Evolutionary conservation across 2,329 filamentous ascomycete species (phyloP), one percentile per base, ranked within the genome.

Genomic region (Ceratocystis papillata): DNA sequence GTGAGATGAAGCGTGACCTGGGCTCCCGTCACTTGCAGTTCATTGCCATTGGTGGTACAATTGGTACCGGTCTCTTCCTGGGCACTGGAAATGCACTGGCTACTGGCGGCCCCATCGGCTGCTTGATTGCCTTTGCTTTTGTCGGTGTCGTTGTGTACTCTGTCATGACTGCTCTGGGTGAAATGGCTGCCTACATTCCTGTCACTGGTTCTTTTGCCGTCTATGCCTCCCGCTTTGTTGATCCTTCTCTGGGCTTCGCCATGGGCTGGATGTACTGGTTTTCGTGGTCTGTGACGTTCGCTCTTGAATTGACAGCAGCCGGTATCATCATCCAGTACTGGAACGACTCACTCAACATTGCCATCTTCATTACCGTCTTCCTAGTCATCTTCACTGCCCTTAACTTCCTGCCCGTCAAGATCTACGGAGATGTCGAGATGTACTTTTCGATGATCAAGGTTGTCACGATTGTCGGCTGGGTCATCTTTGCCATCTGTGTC

Each of bases 201-300:
- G 84, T 92, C 45, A 79, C 87, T 22, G 89, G 88, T 67, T 86
- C 87, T 50, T 92, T 92, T 73, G 88, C 87, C 37, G 81, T 85
- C 53, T 93, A 91, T 71, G 87, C 88, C 25, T 81, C 84, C 48
- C 86, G 89, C 20, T 90, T 93, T 71, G 81, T 90, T 69, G 85
- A 89, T 71, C 85, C 83, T 10, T 85, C 85, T 66, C 77, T 90
- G 61, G 87, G 87, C 6, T 91, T 91, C 71, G 81, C 87, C 22
- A 87, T 91, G 81, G 88, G 89, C 22, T 92, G 88, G 88, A 85
- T 89, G 68, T 92, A 92, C 75, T 92, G 87, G 86, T 90, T 90
- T 72, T 86, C 82, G 46, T 92, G 86, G 87, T 80, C 84, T 20
- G 83, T 87, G 67, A 90, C 87, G 0, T 88, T 83, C 70, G 87